Percentiles rank a stretch among this genome's conserved stretches.
These are phyloP conservation scores for Kazachstania martiniae DNA, from an alignment of 805 yeast genomes.

Conservation along the genomic window DNA sequence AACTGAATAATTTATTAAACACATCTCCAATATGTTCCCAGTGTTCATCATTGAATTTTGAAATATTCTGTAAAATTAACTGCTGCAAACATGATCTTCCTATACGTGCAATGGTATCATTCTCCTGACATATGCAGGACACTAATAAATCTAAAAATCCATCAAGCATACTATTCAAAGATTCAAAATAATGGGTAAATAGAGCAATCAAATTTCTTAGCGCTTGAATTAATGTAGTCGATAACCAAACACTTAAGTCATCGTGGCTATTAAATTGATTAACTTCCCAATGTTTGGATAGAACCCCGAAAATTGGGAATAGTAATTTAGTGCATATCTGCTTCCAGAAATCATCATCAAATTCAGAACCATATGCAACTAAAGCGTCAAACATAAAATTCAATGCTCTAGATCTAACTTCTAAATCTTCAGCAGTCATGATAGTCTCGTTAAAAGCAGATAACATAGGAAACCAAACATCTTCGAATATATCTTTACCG, in stretches of 20 bases:
- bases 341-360: constrained; percentile 73
- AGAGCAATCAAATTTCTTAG: constrained; percentile 76
- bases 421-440: constrained; percentile 89
- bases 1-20: constrained; percentile 57
- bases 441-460: constrained; percentile 79
- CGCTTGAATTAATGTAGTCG: constrained; percentile 94
- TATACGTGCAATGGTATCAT: constrained; percentile 90
- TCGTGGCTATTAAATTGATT: constrained; percentile 62
- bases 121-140: constrained; percentile 91
- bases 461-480: constrained; percentile 80
- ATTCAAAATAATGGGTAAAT: constrained; percentile 71
- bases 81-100: constrained; percentile 85
- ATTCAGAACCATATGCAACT: constrained; percentile 67
- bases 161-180: constrained; percentile 61
- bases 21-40: constrained; percentile 66
- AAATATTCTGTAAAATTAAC: constrained; percentile 63
- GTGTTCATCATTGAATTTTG: constrained; percentile 50
- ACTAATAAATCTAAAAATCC: constrained; percentile 69
- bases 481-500: constrained; percentile 36
- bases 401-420: constrained; percentile 83
- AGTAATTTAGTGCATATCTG: constrained; percentile 62
- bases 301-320: constrained; percentile 82
- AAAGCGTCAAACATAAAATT: constrained; percentile 73
- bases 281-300: constrained; percentile 66
- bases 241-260: constrained; percentile 88